phyloP scores from a whole-genome alignment of 2,329 filamentous ascomycete species.

The Alternaria tenuissima region DNA sequence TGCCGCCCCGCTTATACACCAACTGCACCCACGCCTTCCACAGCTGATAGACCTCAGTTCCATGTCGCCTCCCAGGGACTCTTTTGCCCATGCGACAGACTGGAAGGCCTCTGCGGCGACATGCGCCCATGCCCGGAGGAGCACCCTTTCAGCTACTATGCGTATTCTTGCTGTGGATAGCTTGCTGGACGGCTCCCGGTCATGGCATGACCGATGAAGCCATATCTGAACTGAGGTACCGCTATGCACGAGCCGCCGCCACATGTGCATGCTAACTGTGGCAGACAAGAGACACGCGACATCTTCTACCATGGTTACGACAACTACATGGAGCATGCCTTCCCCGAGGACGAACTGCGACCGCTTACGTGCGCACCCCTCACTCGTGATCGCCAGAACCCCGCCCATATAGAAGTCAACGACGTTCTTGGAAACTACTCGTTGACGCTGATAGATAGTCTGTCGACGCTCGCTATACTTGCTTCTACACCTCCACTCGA shows the following conservation, averaged over 20 bases:
- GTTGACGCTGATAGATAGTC: conserved; percentile 90
- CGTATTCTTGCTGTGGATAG: conserved; percentile 41
- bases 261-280: conserved; percentile 14
- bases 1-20: conserved; percentile 12
- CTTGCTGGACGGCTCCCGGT: conserved; percentile 44
- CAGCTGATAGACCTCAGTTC: conserved; percentile 20
- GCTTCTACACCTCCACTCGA: conserved; percentile 73
- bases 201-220: conserved; percentile 57
- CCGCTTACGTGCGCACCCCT: conserved; percentile 86
- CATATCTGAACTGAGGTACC: conserved; percentile 49
- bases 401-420: conserved; percentile 84
- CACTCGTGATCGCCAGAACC: conserved; percentile 81
- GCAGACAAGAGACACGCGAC: conserved; percentile 61
- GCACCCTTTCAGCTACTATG: conserved; percentile 39
- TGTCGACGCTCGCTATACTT: conserved; percentile 92
- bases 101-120: conserved; percentile 39
- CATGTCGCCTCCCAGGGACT: conserved; percentile 45
- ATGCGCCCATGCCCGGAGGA: conserved; percentile 34
- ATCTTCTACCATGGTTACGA: conserved; percentile 98
- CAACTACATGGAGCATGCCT: conserved; percentile 93
- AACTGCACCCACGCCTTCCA: conserved; percentile 1
- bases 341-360: conserved; percentile 93
- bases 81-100: conserved; percentile 50
- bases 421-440: conserved; percentile 98
- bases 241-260: not conserved